These are phyloP conservation scores for Macrolepiota fuliginosa DNA, from an alignment of 768 basidiomycete genomes.

Conservation along the genomic window DNA sequence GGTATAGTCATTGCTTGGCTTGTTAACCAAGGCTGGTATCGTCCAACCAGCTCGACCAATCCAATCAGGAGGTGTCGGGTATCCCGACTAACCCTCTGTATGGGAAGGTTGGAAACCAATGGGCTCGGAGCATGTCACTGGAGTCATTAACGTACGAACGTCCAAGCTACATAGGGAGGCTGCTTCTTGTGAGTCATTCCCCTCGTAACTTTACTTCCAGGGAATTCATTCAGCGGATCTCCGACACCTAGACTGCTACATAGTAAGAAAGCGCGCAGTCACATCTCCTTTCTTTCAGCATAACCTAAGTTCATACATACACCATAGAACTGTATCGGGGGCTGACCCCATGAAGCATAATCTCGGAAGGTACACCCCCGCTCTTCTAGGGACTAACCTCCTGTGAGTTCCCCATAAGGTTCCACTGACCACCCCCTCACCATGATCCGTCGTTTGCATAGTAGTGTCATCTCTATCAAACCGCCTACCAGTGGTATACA, in stretches of 20 bases:
- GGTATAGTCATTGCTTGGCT: neutral
- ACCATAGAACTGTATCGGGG: conserved; percentile 44
- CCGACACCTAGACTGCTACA: conserved; percentile 45
- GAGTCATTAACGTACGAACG: neutral
- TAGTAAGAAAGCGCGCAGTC: conserved; percentile 43
- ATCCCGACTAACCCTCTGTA: conserved; percentile 41
- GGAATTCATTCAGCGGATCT: conserved; percentile 51
- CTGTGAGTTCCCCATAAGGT: conserved; percentile 29
- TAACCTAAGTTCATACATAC: neutral
- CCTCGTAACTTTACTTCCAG: conserved; percentile 42
- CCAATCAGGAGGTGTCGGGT: conserved; percentile 43
- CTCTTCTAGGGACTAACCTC: conserved; percentile 47
- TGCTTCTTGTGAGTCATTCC: conserved; percentile 56
- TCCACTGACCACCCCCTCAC: neutral
- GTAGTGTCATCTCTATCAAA: conserved; percentile 61
- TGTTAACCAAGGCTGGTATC: conserved; percentile 32
- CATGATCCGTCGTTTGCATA: neutral
- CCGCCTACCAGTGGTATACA: conserved; percentile 60
- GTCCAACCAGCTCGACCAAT: conserved; percentile 40
- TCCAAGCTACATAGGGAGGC: conserved; percentile 37
- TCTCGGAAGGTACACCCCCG: conserved; percentile 54
- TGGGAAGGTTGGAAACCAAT: conserved; percentile 38
- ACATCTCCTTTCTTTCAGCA: neutral
- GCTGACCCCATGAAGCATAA: conserved; percentile 40
- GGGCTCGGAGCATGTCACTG: neutral